phyloP scores from a whole-genome alignment of 306 rosid genomes.

The Trifolium repens region DNA sequence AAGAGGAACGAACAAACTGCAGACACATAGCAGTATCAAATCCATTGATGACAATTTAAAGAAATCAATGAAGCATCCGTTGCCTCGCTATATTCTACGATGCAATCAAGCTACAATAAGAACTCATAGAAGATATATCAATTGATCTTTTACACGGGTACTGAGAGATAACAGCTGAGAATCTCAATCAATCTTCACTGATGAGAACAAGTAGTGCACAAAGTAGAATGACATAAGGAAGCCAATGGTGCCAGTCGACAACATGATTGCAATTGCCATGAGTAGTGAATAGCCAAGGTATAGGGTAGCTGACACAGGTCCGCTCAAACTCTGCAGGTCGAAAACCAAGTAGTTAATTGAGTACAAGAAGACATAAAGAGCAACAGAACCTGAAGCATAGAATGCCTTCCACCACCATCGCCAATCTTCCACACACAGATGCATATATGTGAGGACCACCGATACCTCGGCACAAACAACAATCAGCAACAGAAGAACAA shows the following conservation, averaged over 20 bases:
- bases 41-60: constrained; percentile 33
- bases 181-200: constrained; percentile 80
- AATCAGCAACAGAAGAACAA: constrained; percentile 71
- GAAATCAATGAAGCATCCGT: constrained; percentile 34
- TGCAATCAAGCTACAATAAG: constrained; percentile 27
- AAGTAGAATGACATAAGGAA: constrained; percentile 85
- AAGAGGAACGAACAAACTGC: constrained; percentile 37
- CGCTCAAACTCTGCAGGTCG: constrained; percentile 90
- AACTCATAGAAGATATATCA: constrained; percentile 19
- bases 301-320: constrained; percentile 82
- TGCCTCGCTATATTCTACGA: constrained; percentile 40
- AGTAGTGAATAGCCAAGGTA: constrained; percentile 85
- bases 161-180: constrained; percentile 28
- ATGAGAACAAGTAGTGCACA: constrained; percentile 87
- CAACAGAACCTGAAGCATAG: constrained; percentile 88
- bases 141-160: constrained; percentile 20
- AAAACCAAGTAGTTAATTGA: constrained; percentile 90
- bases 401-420: constrained; percentile 98
- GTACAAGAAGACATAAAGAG: constrained; percentile 83
- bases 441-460: constrained; percentile 92
- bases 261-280: constrained; percentile 86
- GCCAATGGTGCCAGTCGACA: constrained; percentile 84
- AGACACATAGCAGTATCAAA: constrained; percentile 34
- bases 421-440: constrained; percentile 95
- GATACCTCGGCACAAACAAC: constrained; percentile 89